phyloP scores from a whole-genome alignment of 306 rosid species.

The Luffa acutangula region DNA sequence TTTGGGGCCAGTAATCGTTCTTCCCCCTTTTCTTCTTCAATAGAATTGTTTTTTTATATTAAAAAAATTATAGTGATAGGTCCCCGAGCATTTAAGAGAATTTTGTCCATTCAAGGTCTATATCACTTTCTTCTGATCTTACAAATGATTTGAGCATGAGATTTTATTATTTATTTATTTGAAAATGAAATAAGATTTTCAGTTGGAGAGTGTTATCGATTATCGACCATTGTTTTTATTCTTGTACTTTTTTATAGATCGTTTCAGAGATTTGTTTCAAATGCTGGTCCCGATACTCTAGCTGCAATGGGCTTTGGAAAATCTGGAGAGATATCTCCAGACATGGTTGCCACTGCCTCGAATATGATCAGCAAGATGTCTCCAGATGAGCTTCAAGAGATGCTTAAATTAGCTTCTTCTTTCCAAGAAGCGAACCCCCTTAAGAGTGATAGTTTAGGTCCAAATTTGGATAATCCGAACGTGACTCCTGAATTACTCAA shows the following conservation, averaged over 20 bases:
- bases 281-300: conserved; percentile 52
- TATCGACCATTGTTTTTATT: not conserved
- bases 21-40: not conserved
- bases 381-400: conserved; percentile 66
- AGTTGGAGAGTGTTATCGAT: not conserved
- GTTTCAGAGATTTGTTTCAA: conserved; percentile 71
- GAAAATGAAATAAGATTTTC: not conserved
- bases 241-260: conserved; percentile 29
- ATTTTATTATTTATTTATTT: not conserved
- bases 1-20: not conserved
- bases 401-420: conserved; percentile 79
- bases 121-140: not conserved
- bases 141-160: not conserved
- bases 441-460: conserved; percentile 31
- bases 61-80: not conserved
- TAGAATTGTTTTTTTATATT: not conserved
- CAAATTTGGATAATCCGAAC: conserved; percentile 31
- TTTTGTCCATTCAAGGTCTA: not conserved
- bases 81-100: not conserved
- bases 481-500: conserved; percentile 78
- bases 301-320: conserved; percentile 60
- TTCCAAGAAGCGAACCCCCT: conserved; percentile 42
- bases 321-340: conserved; percentile 52
- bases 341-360: conserved; percentile 74
- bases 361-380: conserved; percentile 78